Evolutionary conservation across 2,329 filamentous ascomycete genomes (phyloP).

Genomic region (Penicillium carneum): DNA sequence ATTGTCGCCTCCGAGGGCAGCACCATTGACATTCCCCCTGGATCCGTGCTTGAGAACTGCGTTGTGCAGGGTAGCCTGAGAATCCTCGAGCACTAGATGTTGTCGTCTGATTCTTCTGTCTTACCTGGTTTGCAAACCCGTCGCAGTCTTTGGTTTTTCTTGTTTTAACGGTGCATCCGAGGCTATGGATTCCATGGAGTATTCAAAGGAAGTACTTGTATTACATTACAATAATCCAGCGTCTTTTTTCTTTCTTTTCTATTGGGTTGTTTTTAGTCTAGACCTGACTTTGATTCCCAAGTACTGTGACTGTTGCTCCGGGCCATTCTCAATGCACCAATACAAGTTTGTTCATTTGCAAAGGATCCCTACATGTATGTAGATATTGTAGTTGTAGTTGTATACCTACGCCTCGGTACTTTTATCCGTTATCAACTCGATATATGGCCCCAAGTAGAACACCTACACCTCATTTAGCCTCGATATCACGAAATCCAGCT

Average conservation of each 20-base stretch:
- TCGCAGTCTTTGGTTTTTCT: constrained; percentile 5
- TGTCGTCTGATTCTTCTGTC: constrained; percentile 5
- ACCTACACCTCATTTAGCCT: not conserved
- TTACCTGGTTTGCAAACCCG: not conserved
- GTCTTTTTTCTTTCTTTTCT: constrained; percentile 29
- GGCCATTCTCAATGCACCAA: constrained; percentile 29
- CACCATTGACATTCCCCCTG: constrained; percentile 96
- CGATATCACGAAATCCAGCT: not conserved
- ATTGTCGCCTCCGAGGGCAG: constrained; percentile 97
- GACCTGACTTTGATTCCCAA: constrained; percentile 28
- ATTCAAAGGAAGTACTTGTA: constrained; percentile 40
- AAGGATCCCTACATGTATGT: not conserved
- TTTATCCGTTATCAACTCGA: not conserved
- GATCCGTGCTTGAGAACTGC: constrained; percentile 96
- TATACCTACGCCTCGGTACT: not conserved
- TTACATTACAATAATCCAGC: constrained; percentile 43
- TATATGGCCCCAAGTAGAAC: not conserved
- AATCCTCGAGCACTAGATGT: constrained; percentile 68
- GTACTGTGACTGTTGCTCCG: constrained; percentile 24
- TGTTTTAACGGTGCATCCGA: constrained; percentile 36
- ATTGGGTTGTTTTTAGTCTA: constrained; percentile 22
- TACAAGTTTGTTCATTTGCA: not conserved
- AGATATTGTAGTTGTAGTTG: no score
- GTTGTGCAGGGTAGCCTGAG: constrained; percentile 96
- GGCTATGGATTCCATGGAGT: constrained; percentile 37